Evolutionary conservation across 2,329 filamentous ascomycete species (phyloP).

Genomic region (Leptodontidium sp.): DNA sequence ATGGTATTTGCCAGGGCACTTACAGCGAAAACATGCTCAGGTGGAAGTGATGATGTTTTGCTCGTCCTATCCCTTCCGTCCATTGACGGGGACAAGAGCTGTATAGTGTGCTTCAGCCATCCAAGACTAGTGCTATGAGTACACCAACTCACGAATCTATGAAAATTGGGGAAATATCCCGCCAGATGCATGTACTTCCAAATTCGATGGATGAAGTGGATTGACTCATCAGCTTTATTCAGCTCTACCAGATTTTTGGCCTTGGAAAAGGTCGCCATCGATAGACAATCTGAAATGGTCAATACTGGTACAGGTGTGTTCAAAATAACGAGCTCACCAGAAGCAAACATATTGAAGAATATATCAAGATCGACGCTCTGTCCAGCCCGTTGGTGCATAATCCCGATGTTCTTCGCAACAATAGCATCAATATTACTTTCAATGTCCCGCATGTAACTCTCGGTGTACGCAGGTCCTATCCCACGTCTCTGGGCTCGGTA

Average conservation of each 20-base stretch:
- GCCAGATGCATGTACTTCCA: constrained; percentile 30
- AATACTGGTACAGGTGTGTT: background rate
- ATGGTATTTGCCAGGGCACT: background rate
- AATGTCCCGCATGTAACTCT: constrained; percentile 29
- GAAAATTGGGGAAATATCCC: constrained; percentile 27
- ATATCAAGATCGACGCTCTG: constrained; percentile 27
- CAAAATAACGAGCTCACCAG: constrained; percentile 2
- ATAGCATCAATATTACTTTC: constrained; percentile 26
- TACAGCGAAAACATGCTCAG: constrained; percentile 12
- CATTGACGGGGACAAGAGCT: background rate
- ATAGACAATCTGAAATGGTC: constrained; percentile 28
- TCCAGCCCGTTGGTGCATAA: constrained; percentile 26
- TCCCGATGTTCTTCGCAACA: constrained; percentile 21
- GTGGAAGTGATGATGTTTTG: constrained; percentile 3
- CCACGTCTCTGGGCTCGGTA: constrained; percentile 29
- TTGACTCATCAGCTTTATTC: constrained; percentile 25
- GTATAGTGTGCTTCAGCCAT: background rate
- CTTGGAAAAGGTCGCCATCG: constrained; percentile 25
- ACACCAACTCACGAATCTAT: constrained; percentile 13
- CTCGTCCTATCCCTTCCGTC: constrained; percentile 2
- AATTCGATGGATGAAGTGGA: constrained; percentile 16
- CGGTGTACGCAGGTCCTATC: constrained; percentile 30
- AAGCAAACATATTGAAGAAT: constrained; percentile 25
- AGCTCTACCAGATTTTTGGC: constrained; percentile 25
- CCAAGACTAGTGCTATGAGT: constrained; percentile 1